Conservation (phyloP, 805 yeast species). For the Saturnispora sekii region DNA sequence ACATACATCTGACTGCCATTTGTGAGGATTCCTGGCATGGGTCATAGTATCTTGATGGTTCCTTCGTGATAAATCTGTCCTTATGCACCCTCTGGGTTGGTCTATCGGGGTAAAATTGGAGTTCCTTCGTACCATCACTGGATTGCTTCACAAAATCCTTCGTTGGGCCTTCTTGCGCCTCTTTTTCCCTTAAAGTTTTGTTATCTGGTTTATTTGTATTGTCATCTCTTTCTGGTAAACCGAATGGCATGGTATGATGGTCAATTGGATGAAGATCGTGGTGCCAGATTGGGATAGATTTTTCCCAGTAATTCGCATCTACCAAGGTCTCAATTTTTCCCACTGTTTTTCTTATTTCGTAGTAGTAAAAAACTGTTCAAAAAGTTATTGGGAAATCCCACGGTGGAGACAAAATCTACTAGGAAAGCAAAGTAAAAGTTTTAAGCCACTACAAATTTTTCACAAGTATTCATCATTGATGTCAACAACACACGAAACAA, state of each 20-base stretch:
- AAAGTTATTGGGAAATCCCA: too few relatives aligned
- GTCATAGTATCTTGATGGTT: constrained; percentile 76
- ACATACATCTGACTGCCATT: constrained; percentile 80
- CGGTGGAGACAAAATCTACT: too few relatives aligned
- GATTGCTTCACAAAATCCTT: constrained; percentile 41
- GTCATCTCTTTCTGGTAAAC: constrained; percentile 11
- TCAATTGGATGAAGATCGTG: too few relatives aligned
- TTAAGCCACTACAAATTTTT: not conserved
- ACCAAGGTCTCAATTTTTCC: too few relatives aligned
- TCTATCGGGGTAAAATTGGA: constrained; percentile 76
- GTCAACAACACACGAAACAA: constrained; percentile 8
- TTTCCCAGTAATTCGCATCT: too few relatives aligned
- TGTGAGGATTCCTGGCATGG: constrained; percentile 87
- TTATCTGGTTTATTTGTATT: constrained; percentile 19
- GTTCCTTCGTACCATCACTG: constrained; percentile 36
- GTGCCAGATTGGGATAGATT: too few relatives aligned
- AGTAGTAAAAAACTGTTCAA: too few relatives aligned
- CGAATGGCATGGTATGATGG: constrained; percentile 1
- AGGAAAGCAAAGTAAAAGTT: too few relatives aligned
- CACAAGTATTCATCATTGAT: not conserved
- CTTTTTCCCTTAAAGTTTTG: constrained; percentile 18
- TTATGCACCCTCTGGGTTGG: constrained; percentile 68
- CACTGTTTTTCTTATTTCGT: too few relatives aligned
- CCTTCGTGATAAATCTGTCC: constrained; percentile 61
- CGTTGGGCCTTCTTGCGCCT: constrained; percentile 16